Evolutionary conservation across 352 stramenopile species (phyloP), one percentile per base, ranked within the genome.

Genomic region (Blastocystis sp.): DNA sequence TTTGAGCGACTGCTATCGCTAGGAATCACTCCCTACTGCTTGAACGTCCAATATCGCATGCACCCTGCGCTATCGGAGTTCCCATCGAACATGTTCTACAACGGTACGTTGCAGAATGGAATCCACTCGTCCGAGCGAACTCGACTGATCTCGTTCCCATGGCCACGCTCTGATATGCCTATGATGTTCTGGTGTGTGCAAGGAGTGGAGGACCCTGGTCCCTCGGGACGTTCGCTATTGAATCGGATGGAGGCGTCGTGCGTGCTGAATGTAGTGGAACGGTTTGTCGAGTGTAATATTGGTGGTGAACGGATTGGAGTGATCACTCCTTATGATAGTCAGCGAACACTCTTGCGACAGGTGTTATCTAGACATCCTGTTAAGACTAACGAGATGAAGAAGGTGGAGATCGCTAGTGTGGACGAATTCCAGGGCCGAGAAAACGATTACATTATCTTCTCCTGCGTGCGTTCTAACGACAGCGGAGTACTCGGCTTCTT

Each of bases 1-100:
- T 99, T 99, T 90, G 97, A 99, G 90, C 95, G 97, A 11, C 92
- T 99, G 5, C 93, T 99, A 9, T 92, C 96, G 79, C 94, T 98
- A 41, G 96, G 96, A 70, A 94, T 98, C 89, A 95, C 95, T 50
- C 97, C 97, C 11, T 98, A 98, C 91, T 95, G 97, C 54, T 94
- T 99, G 16, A 94, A 97, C 66, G 96, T 99, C 5, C 97, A 99
- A 92, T 99, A 99, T 92, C 95, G 97, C 47, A 99, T 99, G 97
- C 97, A 99, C 89, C 97, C 97, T 20, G 97, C 95, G 79, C 92
- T 99, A 65, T 98, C 96, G 0, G 97, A 99, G 91, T 99, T 99
- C 90, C 97, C 97, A 4, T 99, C 96, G 9, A 98, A 99, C 90
- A 98, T 96, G 90, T 99, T 99, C 90, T 99, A 99, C 90, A 97